A percentile compares a stretch with the other conserved stretches of the same genome.
Evolutionary conservation across 1,139 yeast genomes (phyloP).

Genomic region (Diutina siamensis): DNA sequence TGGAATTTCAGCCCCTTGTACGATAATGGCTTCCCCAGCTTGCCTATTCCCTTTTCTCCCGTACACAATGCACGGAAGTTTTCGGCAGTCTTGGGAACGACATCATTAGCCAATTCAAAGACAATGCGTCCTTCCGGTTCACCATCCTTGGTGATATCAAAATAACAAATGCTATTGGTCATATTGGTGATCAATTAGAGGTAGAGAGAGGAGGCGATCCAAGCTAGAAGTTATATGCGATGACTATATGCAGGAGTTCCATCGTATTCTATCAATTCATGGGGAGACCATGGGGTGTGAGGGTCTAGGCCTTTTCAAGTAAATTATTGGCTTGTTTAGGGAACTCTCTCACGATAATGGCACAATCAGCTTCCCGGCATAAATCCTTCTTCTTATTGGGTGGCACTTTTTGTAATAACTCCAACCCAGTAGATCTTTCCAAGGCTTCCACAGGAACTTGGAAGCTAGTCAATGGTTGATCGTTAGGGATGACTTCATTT

Average conservation of each 20-base stretch:
- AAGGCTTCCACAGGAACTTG: slow-evolving; percentile 85
- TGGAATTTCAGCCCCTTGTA: slow-evolving; percentile 11
- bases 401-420: slow-evolving; percentile 62
- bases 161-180: slow-evolving; percentile 8
- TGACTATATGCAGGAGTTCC: background rate
- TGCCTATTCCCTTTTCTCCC: slow-evolving; percentile 71
- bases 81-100: slow-evolving; percentile 88
- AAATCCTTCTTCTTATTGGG: slow-evolving; percentile 47
- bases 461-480: slow-evolving; percentile 58
- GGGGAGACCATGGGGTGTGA: background rate
- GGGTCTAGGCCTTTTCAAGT: background rate
- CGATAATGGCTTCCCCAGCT: slow-evolving; percentile 50
- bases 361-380: slow-evolving; percentile 74
- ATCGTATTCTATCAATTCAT: no score
- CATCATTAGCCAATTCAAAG: slow-evolving; percentile 64
- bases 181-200: background rate
- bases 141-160: slow-evolving; percentile 22
- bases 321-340: slow-evolving; percentile 31
- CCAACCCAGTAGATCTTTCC: slow-evolving; percentile 79
- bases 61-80: slow-evolving; percentile 86
- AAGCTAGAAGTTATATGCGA: background rate
- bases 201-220: no score
- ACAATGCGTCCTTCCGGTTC: slow-evolving; percentile 55
- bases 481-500: slow-evolving; percentile 62
- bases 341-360: slow-evolving; percentile 75